Base-by-base conservation (phyloP, 1,139 yeast genomes). In the Suhomyces bolitotheri region DNA sequence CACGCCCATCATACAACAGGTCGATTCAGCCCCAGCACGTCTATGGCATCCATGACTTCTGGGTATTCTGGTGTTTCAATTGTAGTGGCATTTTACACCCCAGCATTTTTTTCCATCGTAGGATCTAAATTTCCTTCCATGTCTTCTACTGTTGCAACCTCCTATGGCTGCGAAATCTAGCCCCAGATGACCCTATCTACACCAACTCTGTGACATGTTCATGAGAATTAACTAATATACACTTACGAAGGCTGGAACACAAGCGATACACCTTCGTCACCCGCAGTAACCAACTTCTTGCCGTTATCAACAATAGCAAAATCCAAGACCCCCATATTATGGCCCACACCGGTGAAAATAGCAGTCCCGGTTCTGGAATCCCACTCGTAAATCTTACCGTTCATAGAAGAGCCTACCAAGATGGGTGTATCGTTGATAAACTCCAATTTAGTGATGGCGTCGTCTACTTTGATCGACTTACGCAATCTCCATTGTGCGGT, bases 221-320 rank as follows among this genome's bases (percentile, higher is more conserved):
- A n/a, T n/a, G n/a, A n/a, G n/a, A n/a, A n/a, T n/a, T n/a, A n/a
- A n/a, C n/a, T n/a, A n/a, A 13, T 25, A 22, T 32, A 34, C 31
- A 31, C 25, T 31, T 45, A 35, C 33, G 48, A 46, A 27, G 36
- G 42, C 25, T 43, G 71, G 51, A 81, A 90, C 6, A 92, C 77
- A 48, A 92, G 69, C 6, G 95, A 80, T 22, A 92, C 97, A 47
- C 96, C 96, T 59, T 92, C 98, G 58, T 92, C 98, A 44, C 97
- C 97, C n/a, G 97, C 98, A 17, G 97, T 87, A 26, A 89, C 75
- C 33, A 94, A 55, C 54, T 83, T 80, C 39, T 58, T 73, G 26
- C 87, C 90, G 29, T 74, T 64, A n/a, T 78, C 78, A 25, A 70
- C 56, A 29, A 80, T 52, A 10, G 83, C 78, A 58, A 90, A 89